Base-by-base conservation (phyloP, 2,329 filamentous ascomycete genomes). In the Hansfordia pulvinata region DNA sequence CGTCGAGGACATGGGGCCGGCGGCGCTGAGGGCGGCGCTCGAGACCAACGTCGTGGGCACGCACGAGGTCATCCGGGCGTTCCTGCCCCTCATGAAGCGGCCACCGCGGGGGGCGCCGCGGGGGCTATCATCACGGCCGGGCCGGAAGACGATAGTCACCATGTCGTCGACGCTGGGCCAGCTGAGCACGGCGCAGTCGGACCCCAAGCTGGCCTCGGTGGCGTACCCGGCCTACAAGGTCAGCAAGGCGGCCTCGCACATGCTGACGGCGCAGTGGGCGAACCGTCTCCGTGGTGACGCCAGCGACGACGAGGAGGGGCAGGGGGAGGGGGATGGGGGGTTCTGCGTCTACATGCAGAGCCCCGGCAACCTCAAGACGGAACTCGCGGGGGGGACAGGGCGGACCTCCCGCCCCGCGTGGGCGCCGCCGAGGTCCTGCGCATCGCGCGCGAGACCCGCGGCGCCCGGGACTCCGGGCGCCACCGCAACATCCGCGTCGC, bases 1-100 rank as follows among this genome's bases (percentile, higher is more conserved):
- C 32, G 42, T 9, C 30, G 41, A 23, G 25, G 33, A 14, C 16
- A 44, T 19, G 34, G n/a, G n/a, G n/a, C n/a, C n/a, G n/a, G 41
- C 4, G 39, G 44, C 26, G 24, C 30, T 10, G 35, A 37, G 7
- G 21, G 39, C 47, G 9, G 43, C 44, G 9, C 35, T 35, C 8
- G 20, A 33, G 6, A 46, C 39, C 1, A 33, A 46, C 4, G 29
- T 52, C 20, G 44, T 47, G 5, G 53, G 52, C 25, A 41, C 52
- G 17, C 40, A 39, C 6, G 50, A 53, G 27, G 40, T 47, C 9
- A 29, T 53, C 1, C 36, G 43, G 3, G 54, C 47, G 44, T 31
- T 40, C 9, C 25, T 33, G 4, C 23, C 33, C 7, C 31, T 29
- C 13, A 28, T 35, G 16, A n/a, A n/a, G n/a, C n/a, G n/a, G n/a